Conservation (phyloP, 208 protist genomes). For the Acanthamoeba lenticulata region DNA sequence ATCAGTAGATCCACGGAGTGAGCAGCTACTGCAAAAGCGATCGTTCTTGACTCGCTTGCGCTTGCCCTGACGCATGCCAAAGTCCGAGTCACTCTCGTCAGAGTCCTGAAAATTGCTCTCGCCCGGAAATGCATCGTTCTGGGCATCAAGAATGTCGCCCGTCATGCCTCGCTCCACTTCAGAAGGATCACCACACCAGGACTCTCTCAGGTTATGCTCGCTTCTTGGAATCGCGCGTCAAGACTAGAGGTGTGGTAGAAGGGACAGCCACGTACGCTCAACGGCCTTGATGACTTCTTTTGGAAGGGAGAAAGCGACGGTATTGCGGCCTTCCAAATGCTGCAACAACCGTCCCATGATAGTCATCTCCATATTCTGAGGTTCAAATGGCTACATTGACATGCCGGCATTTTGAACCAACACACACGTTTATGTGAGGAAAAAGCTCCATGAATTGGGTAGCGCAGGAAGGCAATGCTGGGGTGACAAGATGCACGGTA, state of each 20-base stretch:
- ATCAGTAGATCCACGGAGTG: not conserved
- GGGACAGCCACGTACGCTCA: not conserved
- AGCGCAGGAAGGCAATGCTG: not conserved
- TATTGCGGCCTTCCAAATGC: conserved; percentile 21
- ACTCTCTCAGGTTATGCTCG: too few species aligned
- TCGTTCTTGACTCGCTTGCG: not conserved
- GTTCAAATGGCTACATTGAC: conserved; percentile 27
- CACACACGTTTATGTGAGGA: not conserved
- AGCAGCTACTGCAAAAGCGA: not conserved
- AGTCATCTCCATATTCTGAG: not conserved
- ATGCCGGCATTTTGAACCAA: not conserved
- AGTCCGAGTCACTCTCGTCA: not conserved
- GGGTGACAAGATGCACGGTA: not conserved
- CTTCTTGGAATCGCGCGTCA: not conserved
- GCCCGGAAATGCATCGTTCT: not conserved
- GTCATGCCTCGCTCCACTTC: not conserved
- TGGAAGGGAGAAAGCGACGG: conserved; percentile 3
- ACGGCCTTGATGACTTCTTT: not conserved
- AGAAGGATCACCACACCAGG: too few species aligned
- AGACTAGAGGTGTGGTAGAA: not conserved
- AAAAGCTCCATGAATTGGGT: not conserved
- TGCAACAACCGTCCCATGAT: conserved; percentile 24
- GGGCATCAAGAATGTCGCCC: not conserved
- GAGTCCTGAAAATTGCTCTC: not conserved
- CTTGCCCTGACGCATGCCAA: not conserved